Evolutionary conservation across 768 basidiomycete species (phyloP).

Genomic region (Leccinum barrowsii): DNA sequence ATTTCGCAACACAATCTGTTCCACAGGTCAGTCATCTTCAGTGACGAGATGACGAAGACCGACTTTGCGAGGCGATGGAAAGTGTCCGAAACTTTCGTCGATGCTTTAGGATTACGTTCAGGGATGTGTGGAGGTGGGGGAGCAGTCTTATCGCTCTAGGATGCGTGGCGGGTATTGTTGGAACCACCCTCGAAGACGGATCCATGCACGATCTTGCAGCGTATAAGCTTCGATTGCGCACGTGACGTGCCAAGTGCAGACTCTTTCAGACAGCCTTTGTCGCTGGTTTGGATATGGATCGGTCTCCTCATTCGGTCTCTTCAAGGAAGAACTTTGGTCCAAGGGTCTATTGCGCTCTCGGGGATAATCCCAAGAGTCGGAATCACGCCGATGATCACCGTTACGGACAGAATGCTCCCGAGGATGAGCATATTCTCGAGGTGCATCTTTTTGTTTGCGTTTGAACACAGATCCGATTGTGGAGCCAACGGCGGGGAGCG

Average conservation of each 20-base stretch:
- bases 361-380: conserved; percentile 20
- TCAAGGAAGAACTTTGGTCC: conserved; percentile 19
- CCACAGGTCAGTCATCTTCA: conserved; percentile 10
- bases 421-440: conserved; percentile 21
- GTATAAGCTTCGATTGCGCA: conserved; percentile 8
- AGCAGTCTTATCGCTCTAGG: conserved; percentile 7
- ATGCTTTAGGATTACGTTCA: conserved; percentile 5
- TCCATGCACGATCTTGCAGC: conserved; percentile 11
- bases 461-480: conserved; percentile 42
- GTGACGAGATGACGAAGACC: conserved; percentile 10
- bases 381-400: conserved; percentile 23
- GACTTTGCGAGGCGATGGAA: conserved; percentile 41
- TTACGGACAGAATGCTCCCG: conserved; percentile 18
- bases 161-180: conserved; percentile 1
- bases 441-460: conserved; percentile 22
- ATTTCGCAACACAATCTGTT: conserved; percentile 44
- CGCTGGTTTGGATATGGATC: conserved; percentile 26
- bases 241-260: conserved; percentile 12
- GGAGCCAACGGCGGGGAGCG: conserved; percentile 38
- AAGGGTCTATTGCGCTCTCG: conserved; percentile 17
- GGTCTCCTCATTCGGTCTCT: conserved; percentile 24
- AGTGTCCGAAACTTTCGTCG: conserved; percentile 21
- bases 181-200: conserved; percentile 5
- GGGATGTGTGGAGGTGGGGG: background rate
- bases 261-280: conserved; percentile 23